Evolutionary conservation across 495 filamentous ascomycete genomes (phyloP), one percentile per base, ranked within the genome.

Genomic region (Hypoxylon subgilvum): DNA sequence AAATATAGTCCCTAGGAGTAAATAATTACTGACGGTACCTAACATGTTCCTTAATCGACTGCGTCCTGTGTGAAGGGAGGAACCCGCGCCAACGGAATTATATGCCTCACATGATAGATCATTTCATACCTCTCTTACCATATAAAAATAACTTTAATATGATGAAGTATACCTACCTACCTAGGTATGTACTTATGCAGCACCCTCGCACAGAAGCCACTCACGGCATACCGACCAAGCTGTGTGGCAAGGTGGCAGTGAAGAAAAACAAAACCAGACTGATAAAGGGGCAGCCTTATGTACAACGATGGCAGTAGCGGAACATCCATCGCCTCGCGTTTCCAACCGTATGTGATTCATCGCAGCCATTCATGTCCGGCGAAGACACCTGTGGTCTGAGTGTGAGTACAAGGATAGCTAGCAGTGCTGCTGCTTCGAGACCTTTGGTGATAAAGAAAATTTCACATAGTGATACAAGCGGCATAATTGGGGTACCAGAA

Each of bases 401-500:
- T n/a, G 22, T 47, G 27, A 19, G 28, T 36, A n/a, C 31, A 43
- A 7, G 34, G 34, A 16, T 34, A 35, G 49, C 39, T 46, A 40
- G 27, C 27, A 36, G 21, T 41, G 30, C 27, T 13, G 35, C 47
- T 21, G 16, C 14, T n/a, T 35, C 18, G 16, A 12, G 28, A 21
- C 35, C 25, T 38, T 22, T 12, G 19, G 22, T 38, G 27, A 51
- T 34, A 25, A 18, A 10, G 30, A 44, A 6, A n/a, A n/a, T n/a
- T n/a, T n/a, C n/a, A n/a, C 13, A 36, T 50, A 3, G 27, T 23
- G 17, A 52, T 38, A 14, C 2, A 43, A n/a, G 34, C 31, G 6
- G 16, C 16, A 39, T 52, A 34, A 8, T 16, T 14, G 1, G 28
- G 52, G 57, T 35, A 44, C 53, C 48, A 52, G 54, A 46, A 34